These are phyloP conservation scores for Metarhizium anisopliae DNA, from an alignment of 2,329 filamentous ascomycete species.

Conservation along the genomic window DNA sequence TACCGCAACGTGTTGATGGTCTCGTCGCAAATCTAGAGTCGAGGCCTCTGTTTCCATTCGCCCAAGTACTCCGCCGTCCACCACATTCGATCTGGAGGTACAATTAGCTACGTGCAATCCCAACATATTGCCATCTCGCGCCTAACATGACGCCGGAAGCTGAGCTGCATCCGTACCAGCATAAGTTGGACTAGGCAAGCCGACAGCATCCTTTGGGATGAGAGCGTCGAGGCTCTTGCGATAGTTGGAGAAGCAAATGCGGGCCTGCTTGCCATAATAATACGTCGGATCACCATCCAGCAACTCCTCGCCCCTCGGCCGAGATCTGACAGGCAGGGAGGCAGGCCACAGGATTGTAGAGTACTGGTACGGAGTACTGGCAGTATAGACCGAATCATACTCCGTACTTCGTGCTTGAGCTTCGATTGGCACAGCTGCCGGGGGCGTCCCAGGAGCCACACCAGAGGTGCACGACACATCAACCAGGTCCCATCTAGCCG, in stretches of 20 bases:
- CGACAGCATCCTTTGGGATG: background rate
- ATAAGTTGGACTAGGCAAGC: background rate
- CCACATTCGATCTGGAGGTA: background rate
- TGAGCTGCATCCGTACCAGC: background rate
- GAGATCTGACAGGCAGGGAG: slow-evolving; percentile 3
- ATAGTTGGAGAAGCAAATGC: background rate
- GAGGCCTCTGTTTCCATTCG: too few relatives aligned
- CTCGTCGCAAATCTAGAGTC: background rate
- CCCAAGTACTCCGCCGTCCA: too few relatives aligned
- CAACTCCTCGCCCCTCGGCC: slow-evolving; percentile 5
- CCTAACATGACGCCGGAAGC: background rate
- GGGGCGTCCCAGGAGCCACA: background rate
- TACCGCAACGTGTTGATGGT: background rate
- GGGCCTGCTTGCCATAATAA: background rate
- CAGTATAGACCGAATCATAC: too few relatives aligned
- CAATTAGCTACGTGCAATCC: background rate
- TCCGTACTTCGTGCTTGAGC: background rate
- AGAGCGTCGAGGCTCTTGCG: background rate
- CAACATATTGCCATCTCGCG: background rate
- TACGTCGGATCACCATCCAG: background rate
- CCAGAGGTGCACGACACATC: background rate
- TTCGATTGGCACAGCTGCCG: background rate
- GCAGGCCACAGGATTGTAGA: background rate
- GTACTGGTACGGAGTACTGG: too few relatives aligned
- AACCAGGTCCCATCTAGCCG: background rate